Evolutionary conservation across 345 rosid species (phyloP).

Genomic region (Eucalyptus sideroxylon): DNA sequence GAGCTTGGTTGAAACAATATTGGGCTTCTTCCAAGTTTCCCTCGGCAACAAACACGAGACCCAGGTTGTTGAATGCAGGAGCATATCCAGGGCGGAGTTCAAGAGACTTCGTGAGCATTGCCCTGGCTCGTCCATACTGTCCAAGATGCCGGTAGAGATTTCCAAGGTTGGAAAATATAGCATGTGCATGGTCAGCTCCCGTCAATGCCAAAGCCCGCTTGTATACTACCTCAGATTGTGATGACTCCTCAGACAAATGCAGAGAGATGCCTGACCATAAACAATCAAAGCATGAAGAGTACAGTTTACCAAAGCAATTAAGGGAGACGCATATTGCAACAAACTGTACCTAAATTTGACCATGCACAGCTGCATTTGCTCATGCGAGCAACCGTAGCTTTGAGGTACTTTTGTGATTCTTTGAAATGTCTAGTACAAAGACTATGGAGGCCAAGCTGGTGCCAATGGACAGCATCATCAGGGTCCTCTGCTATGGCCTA

Average conservation of each 20-base stretch:
- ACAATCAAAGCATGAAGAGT: neutral
- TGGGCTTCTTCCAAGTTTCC: conserved; percentile 84
- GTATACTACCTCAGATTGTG: conserved; percentile 55
- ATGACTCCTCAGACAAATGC: conserved; percentile 61
- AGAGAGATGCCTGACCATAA: conserved; percentile 50
- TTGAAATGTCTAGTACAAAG: conserved; percentile 68
- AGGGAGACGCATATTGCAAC: neutral
- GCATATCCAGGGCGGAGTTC: conserved; percentile 86
- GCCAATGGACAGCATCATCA: conserved; percentile 79
- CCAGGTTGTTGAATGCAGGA: conserved; percentile 91
- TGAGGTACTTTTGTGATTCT: conserved; percentile 80
- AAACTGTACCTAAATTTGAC: conserved; percentile 71
- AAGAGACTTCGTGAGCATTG: conserved; percentile 80
- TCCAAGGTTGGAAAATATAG: conserved; percentile 80
- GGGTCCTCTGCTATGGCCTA: conserved; percentile 83
- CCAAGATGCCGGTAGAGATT: conserved; percentile 75
- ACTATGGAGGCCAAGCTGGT: conserved; percentile 91
- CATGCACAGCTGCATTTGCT: conserved; percentile 64
- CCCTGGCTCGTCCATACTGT: conserved; percentile 74
- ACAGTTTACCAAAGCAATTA: neutral
- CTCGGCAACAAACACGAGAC: conserved; percentile 86
- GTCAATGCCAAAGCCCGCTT: conserved; percentile 60
- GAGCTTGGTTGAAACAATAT: conserved; percentile 70
- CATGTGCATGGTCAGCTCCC: conserved; percentile 46
- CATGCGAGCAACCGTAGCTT: conserved; percentile 57